These are phyloP conservation scores for Mycotypha africana DNA, from an alignment of 371 early-diverging fungal species.

Conservation along the genomic window DNA sequence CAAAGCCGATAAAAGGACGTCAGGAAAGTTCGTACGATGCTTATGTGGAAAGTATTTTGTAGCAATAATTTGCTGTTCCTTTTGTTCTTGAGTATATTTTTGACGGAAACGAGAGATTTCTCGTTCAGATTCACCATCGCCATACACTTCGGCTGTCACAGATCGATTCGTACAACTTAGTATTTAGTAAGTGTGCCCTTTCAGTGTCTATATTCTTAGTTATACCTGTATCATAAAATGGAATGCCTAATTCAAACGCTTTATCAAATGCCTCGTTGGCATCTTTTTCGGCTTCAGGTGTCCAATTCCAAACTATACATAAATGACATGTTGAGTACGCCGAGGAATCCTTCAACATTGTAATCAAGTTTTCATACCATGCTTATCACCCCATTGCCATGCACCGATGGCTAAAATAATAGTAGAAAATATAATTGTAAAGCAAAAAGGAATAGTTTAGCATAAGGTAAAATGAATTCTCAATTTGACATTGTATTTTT, in stretches of 20 bases:
- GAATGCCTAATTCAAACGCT: conserved; percentile 23
- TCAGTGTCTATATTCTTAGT: too few relatives aligned
- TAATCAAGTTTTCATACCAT: conserved; percentile 22
- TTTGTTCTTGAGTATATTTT: conserved; percentile 16
- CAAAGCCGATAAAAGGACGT: conserved; percentile 38
- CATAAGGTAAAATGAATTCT: too few relatives aligned
- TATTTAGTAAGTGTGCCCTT: not conserved
- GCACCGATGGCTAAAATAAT: conserved; percentile 47
- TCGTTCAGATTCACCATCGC: conserved; percentile 50
- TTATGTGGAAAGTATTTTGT: conserved; percentile 48
- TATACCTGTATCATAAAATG: conserved; percentile 39
- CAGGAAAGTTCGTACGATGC: conserved; percentile 33
- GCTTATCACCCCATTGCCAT: conserved; percentile 52
- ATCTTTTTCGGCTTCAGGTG: conserved; percentile 27
- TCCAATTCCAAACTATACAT: conserved; percentile 35
- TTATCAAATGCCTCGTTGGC: conserved; percentile 36
- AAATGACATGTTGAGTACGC: too few relatives aligned
- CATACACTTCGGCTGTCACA: conserved; percentile 55
- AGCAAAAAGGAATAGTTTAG: too few relatives aligned
- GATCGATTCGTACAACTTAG: too few relatives aligned
- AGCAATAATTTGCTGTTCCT: conserved; percentile 34
- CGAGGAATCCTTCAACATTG: too few relatives aligned
- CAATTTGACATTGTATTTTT: not conserved
- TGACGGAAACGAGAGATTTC: conserved; percentile 34
- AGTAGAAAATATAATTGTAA: too few relatives aligned